Conservation (phyloP, 768 basidiomycete genomes). For the Lentinula aciculospora region DNA sequence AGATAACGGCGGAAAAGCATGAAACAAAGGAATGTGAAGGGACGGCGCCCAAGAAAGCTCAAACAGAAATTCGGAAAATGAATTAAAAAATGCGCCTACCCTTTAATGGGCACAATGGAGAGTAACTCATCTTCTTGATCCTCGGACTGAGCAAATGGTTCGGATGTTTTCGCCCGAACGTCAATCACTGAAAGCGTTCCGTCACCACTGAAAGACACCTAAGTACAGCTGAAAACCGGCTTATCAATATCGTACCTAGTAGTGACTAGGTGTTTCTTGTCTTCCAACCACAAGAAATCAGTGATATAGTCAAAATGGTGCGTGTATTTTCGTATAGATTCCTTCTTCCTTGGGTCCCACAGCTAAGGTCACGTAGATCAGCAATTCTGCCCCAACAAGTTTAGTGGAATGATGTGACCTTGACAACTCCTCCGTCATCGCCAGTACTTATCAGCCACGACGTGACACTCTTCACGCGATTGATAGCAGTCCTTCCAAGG, state of each 20-base stretch:
- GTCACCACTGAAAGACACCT: slow-evolving; percentile 60
- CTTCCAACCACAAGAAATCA: slow-evolving; percentile 81
- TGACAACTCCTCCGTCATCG: slow-evolving; percentile 92
- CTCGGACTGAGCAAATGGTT: slow-evolving; percentile 82
- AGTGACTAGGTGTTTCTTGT: slow-evolving; percentile 79
- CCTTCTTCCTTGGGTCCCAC: slow-evolving; percentile 79
- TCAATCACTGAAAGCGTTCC: slow-evolving; percentile 92
- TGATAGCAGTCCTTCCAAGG: slow-evolving; percentile 65
- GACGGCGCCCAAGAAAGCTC: slow-evolving; percentile 8
- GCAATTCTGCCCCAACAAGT: not conserved
- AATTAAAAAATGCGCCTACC: slow-evolving; percentile 35
- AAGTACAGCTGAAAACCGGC: not conserved
- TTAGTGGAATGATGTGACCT: slow-evolving; percentile 38
- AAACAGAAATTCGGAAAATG: slow-evolving; percentile 7
- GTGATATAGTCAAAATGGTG: slow-evolving; percentile 96
- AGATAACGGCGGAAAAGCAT: not conserved
- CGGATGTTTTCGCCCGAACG: slow-evolving; percentile 72
- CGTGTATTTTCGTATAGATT: slow-evolving; percentile 58
- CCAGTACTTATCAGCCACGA: slow-evolving; percentile 77
- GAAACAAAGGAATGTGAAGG: not conserved
- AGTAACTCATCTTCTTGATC: slow-evolving; percentile 95
- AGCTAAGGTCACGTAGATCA: slow-evolving; percentile 42
- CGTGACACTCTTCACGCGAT: slow-evolving; percentile 71
- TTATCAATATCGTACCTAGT: slow-evolving; percentile 59
- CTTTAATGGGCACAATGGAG: slow-evolving; percentile 80